Conservation (phyloP, 148 eudicot species). For the Bassia scoparia region DNA sequence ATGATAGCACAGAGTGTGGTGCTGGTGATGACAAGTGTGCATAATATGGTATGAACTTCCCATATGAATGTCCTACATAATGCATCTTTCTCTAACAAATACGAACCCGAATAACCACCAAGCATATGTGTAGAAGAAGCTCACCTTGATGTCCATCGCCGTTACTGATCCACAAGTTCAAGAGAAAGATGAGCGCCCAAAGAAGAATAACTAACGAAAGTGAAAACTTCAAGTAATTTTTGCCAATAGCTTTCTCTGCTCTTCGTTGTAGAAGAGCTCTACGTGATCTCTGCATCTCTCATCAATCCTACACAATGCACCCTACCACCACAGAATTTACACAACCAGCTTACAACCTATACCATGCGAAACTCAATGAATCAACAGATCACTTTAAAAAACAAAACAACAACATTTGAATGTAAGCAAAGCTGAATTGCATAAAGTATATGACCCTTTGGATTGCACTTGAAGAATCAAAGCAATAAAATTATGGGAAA, state of each 20-base stretch:
- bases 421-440: constrained; percentile 13
- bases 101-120: not conserved
- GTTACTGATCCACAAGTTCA: constrained; percentile 66
- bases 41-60: not conserved
- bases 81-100: not conserved
- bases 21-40: not conserved
- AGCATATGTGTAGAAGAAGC: constrained; percentile 6
- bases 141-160: constrained; percentile 61
- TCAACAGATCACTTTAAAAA: not conserved
- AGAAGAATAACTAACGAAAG: constrained; percentile 53
- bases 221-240: constrained; percentile 55
- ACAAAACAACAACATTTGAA: not conserved
- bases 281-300: constrained; percentile 94
- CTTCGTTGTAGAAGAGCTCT: constrained; percentile 88
- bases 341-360: constrained; percentile 25
- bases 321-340: constrained; percentile 15
- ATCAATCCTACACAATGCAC: constrained; percentile 40
- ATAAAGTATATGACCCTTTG: constrained; percentile 12
- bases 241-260: constrained; percentile 52
- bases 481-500: not conserved
- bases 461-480: constrained; percentile 10
- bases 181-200: constrained; percentile 73
- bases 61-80: not conserved
- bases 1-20: not conserved
- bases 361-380: constrained; percentile 2